Conservation (phyloP, 2,329 filamentous ascomycete genomes). For the Fusarium compactum region DNA sequence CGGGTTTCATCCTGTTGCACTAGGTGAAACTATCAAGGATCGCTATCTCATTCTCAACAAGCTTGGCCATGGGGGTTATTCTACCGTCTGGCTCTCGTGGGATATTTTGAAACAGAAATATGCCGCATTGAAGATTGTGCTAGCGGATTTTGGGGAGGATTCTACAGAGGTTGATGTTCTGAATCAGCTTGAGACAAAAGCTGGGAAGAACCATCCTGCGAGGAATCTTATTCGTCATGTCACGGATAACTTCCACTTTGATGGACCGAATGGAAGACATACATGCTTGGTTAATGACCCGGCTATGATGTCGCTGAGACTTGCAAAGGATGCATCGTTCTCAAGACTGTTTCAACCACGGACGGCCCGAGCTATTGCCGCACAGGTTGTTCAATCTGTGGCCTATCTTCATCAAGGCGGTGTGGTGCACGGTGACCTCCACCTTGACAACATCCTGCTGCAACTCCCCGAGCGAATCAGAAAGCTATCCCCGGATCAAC, state of each 20-base stretch:
- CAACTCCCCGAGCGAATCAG: constrained; percentile 38
- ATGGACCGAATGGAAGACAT: constrained; percentile 41
- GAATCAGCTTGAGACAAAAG: constrained; percentile 26
- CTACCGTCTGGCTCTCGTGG: constrained; percentile 45
- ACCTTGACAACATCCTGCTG: constrained; percentile 40
- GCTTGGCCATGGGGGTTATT: constrained; percentile 43
- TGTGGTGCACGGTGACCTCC: constrained; percentile 42
- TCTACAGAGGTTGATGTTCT: constrained; percentile 37
- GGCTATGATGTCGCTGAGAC: constrained; percentile 42
- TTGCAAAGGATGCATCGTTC: constrained; percentile 38
- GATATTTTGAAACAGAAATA: constrained; percentile 41
- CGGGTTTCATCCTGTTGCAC: constrained; percentile 37
- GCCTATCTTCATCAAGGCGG: constrained; percentile 39
- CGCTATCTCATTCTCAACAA: constrained; percentile 44
- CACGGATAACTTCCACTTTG: constrained; percentile 38
- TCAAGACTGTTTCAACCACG: constrained; percentile 32
- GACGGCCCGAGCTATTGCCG: constrained; percentile 40
- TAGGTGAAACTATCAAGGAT: constrained; percentile 42
- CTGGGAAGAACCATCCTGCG: constrained; percentile 31
- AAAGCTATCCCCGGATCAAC: constrained; percentile 27
- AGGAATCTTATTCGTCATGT: constrained; percentile 36
- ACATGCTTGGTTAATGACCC: constrained; percentile 42
- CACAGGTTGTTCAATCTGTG: constrained; percentile 36
- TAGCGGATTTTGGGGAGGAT: constrained; percentile 41
- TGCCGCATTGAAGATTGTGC: constrained; percentile 40